These are phyloP conservation scores for Brassica carinata DNA, from an alignment of 345 rosid species.

Conservation along the genomic window DNA sequence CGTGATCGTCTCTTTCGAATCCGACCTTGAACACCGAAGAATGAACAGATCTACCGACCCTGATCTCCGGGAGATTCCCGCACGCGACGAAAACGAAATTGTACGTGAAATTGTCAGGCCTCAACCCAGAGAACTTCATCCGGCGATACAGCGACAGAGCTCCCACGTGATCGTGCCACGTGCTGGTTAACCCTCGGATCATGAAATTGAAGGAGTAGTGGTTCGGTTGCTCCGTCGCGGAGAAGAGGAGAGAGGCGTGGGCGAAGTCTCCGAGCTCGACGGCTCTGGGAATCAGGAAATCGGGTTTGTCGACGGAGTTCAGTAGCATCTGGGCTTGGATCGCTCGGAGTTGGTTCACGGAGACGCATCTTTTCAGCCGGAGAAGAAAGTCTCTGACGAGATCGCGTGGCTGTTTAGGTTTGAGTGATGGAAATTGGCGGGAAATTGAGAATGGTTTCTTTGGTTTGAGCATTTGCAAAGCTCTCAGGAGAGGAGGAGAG, in stretches of 20 bases:
- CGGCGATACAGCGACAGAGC: conserved; percentile 54
- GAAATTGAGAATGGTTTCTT: conserved; percentile 27
- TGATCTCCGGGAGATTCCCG: conserved; percentile 52
- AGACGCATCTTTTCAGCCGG: conserved; percentile 49
- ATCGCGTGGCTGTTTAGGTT: neutral
- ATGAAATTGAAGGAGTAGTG: conserved; percentile 77
- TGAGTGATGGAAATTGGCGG: conserved; percentile 27
- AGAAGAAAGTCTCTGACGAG: conserved; percentile 41
- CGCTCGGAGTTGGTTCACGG: conserved; percentile 50
- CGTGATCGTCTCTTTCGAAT: conserved; percentile 55
- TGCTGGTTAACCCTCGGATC: conserved; percentile 71
- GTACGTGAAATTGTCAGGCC: conserved; percentile 69
- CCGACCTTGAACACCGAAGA: conserved; percentile 59
- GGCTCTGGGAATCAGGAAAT: conserved; percentile 67
- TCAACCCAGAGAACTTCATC: conserved; percentile 59
- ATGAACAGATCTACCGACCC: conserved; percentile 59
- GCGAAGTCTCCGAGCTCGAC: conserved; percentile 56
- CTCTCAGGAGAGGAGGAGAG: neutral
- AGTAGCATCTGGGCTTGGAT: conserved; percentile 72
- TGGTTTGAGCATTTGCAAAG: conserved; percentile 34
- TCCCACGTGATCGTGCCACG: conserved; percentile 50
- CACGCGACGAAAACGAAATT: conserved; percentile 74
- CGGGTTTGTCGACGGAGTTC: conserved; percentile 52
- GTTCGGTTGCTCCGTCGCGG: conserved; percentile 55
- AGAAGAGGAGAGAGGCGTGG: conserved; percentile 64